Base-by-base conservation (phyloP, 2,329 filamentous ascomycete species). In the Balansia obtecta region DNA sequence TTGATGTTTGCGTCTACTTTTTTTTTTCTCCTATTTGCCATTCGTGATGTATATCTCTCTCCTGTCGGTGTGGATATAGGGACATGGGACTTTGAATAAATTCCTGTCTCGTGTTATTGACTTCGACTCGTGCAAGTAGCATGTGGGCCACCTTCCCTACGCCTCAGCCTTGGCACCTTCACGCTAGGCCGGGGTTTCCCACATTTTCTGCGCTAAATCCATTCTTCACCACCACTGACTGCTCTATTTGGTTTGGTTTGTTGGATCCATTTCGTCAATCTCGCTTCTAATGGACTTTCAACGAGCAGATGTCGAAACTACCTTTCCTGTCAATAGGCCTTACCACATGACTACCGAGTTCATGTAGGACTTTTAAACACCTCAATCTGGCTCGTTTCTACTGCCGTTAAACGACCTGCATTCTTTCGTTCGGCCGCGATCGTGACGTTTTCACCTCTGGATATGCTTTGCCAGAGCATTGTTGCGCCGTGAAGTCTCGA, bases 151-250 rank as follows among this genome's bases (percentile, higher is more conserved):
- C 39, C 2, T 11, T 27, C 27, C 7, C 2, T 18, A 30, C 45
- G 20, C 33, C 45, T 46, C 45, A 46, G 32, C 45, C 45, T 46
- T 46, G 45, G 45, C 45, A 46, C 45, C 18, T 39, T 32, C 44
- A 20, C 16, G 30, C 30, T 18, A 46, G 39, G n/a, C 39, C 39
- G 39, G 39, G n/a, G 7, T 46, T 38, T 46, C 34, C 45, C 13
- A 16, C 15, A 16, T 5, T 41, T 20, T 41, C n/a, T 41, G 39
- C 39, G 16, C 39, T 41, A 41, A 41, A 41, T 16, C 39, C 11
- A 41, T 12, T 12, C 39, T 20, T 3, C 39, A 41, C 11, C 34
- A 13, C 33, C 9, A 22, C 20, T 22, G 20, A 2, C 4, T 22
- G 34, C 27, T 27, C 27, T 27, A 12, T 15, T 15, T 37, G 34